These are phyloP conservation scores for Huntiella savannae DNA, from an alignment of 2,329 filamentous ascomycete species.

Conservation along the genomic window DNA sequence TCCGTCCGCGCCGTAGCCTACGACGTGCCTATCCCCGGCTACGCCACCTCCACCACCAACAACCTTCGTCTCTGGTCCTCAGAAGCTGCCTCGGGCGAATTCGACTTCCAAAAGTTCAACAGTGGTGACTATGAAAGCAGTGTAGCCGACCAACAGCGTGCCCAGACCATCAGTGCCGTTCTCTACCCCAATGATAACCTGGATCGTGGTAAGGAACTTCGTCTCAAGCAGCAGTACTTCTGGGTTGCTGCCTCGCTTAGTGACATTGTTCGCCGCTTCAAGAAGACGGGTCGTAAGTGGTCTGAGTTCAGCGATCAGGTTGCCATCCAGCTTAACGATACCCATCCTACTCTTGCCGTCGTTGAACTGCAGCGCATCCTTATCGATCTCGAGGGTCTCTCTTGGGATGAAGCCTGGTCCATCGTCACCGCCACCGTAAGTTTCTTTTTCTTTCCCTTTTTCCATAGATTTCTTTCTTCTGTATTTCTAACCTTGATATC, in stretches of 20 bases:
- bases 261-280: slow-evolving; percentile 94
- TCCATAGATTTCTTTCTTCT: slow-evolving; percentile 1
- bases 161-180: slow-evolving; percentile 97
- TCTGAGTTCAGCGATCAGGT: slow-evolving; percentile 83
- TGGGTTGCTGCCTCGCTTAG: slow-evolving; percentile 95
- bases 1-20: slow-evolving; percentile 83
- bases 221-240: slow-evolving; percentile 98
- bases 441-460: slow-evolving; percentile 10
- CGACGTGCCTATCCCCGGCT: slow-evolving; percentile 83
- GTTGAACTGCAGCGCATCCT: slow-evolving; percentile 90
- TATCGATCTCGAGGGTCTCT: slow-evolving; percentile 70
- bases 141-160: slow-evolving; percentile 91
- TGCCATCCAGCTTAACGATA: slow-evolving; percentile 95
- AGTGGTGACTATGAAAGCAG: slow-evolving; percentile 94
- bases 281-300: slow-evolving; percentile 87
- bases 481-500: slow-evolving; percentile 3
- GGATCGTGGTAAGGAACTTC: slow-evolving; percentile 87
- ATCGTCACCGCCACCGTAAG: slow-evolving; percentile 52
- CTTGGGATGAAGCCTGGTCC: slow-evolving; percentile 83
- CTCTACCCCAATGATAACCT: slow-evolving; percentile 96
- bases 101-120: slow-evolving; percentile 99
- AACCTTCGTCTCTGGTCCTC: slow-evolving; percentile 95
- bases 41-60: slow-evolving; percentile 77
- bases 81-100: slow-evolving; percentile 91
- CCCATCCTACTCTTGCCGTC: slow-evolving; percentile 87